A percentile compares a stretch with the other conserved stretches of the same genome.
These are phyloP conservation scores for Pilasporangium apinafurcum DNA, from an alignment of 352 stramenopile genomes.

Conservation along the genomic window DNA sequence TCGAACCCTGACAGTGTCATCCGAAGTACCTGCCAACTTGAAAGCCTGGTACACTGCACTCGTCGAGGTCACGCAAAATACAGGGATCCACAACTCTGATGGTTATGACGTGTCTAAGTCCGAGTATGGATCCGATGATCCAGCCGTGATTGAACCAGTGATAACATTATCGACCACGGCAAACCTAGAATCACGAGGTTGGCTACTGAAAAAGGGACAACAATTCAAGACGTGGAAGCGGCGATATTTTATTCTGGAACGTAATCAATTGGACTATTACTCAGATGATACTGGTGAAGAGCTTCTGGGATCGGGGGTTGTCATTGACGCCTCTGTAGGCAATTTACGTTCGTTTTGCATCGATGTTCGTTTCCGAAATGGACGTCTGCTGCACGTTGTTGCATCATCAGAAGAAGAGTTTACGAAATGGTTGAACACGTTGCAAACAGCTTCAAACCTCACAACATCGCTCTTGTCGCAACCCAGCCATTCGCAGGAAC, in stretches of 20 bases:
- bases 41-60: constrained; percentile 45
- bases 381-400: constrained; percentile 52
- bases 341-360: constrained; percentile 61
- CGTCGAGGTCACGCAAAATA: constrained; percentile 3
- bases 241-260: constrained; percentile 50
- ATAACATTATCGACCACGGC: not conserved
- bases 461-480: constrained; percentile 57
- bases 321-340: constrained; percentile 46
- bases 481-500: constrained; percentile 12
- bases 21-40: constrained; percentile 33
- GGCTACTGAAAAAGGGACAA: constrained; percentile 52
- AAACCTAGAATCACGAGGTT: constrained; percentile 16
- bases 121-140: not conserved
- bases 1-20: constrained; percentile 36
- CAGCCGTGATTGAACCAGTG: not conserved
- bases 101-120: no score
- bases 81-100: no score
- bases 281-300: constrained; percentile 21
- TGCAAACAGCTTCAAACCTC: constrained; percentile 64
- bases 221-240: constrained; percentile 69
- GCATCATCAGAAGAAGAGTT: constrained; percentile 50
- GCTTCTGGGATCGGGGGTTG: constrained; percentile 40
- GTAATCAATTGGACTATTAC: constrained; percentile 61
- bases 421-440: constrained; percentile 43
- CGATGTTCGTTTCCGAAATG: constrained; percentile 56